A percentile compares a stretch with the other conserved stretches of the same genome.
Evolutionary conservation across 331 rosid species (phyloP).

Genomic region (Acacia concinna): DNA sequence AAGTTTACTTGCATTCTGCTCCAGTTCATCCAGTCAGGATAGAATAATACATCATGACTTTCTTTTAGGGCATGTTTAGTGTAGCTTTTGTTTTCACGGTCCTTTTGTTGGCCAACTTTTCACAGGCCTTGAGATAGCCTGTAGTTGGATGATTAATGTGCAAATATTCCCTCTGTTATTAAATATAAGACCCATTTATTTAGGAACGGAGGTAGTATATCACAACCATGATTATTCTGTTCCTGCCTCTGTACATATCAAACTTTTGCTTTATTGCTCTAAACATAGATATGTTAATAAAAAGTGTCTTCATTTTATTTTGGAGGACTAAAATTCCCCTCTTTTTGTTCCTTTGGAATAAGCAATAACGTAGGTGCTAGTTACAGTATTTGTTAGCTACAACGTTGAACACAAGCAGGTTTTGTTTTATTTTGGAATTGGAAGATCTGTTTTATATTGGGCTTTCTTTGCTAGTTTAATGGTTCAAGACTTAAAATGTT

Average conservation of each 20-base stretch:
- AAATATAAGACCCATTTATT: too few species aligned
- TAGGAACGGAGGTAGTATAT: too few species aligned
- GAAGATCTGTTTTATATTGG: slow-evolving; percentile 4
- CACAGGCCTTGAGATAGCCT: neutral
- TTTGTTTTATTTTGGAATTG: neutral
- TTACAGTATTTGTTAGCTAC: neutral
- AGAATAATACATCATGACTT: slow-evolving; percentile 1
- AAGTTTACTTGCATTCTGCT: neutral
- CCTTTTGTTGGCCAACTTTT: neutral
- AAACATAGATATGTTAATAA: neutral
- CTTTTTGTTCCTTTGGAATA: neutral
- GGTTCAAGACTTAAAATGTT: neutral
- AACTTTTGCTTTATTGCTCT: neutral
- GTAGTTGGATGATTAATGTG: neutral
- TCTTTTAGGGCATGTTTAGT: neutral
- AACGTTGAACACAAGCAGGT: neutral
- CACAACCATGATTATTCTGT: neutral
- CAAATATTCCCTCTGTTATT: too few species aligned
- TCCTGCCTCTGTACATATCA: neutral
- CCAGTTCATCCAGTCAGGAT: slow-evolving; percentile 1
- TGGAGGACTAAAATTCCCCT: neutral
- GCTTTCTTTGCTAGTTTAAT: neutral
- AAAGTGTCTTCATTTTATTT: neutral
- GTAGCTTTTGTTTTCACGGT: neutral
- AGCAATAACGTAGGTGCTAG: neutral